Conservation (phyloP, 2,329 filamentous ascomycete genomes). For the Trichoderma breve region DNA sequence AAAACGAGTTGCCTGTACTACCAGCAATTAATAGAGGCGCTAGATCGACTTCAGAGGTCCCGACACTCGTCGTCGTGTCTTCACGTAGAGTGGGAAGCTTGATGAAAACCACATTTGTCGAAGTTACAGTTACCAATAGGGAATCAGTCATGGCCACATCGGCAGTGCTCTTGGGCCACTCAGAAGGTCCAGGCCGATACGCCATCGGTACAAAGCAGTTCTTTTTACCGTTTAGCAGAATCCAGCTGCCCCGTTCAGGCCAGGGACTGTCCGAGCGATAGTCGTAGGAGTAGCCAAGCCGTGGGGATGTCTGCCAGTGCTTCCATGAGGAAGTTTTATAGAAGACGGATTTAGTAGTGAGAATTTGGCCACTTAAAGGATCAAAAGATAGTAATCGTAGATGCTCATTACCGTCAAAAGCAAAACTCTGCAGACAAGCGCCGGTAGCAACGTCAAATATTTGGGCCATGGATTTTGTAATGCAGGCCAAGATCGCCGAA, state of each 20-base stretch:
- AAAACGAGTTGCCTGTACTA: neutral
- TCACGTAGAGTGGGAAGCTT: neutral
- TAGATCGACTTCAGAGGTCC: neutral
- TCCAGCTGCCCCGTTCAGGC: fast-evolving
- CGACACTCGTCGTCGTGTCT: neutral
- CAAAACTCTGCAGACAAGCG: neutral
- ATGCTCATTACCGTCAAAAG: fast-evolving
- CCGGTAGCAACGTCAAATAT: neutral
- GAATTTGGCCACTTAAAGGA: too few species aligned
- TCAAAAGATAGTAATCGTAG: neutral
- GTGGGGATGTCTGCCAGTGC: neutral
- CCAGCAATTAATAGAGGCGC: neutral
- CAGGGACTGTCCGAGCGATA: fast-evolving
- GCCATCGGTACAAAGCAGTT: too few species aligned
- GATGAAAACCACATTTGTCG: neutral
- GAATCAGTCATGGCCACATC: neutral
- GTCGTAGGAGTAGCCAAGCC: neutral
- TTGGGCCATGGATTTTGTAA: fast-evolving
- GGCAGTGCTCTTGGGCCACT: too few species aligned
- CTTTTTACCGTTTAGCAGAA: neutral
- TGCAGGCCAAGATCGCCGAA: neutral
- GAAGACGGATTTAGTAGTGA: neutral
- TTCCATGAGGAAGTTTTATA: neutral
- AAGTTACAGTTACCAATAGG: too few species aligned
- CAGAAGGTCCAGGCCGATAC: too few species aligned